Conservation (phyloP, 73 alveolate genomes). For the Paraurostyla sp. region DNA sequence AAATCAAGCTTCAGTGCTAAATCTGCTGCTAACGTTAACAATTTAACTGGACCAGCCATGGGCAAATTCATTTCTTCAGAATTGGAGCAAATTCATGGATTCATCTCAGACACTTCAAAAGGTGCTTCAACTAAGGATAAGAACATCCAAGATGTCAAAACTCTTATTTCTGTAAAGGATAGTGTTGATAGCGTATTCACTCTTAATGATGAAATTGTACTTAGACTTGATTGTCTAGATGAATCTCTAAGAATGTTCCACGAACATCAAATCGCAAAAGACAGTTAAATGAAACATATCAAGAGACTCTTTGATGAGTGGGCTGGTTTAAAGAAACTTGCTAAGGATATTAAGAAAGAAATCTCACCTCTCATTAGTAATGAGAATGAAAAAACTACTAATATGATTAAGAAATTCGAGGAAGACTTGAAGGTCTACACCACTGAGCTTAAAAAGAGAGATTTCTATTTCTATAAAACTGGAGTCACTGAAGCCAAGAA, state of each 20-base stretch:
- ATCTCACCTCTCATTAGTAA: conserved; percentile 94
- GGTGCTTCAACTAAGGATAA: conserved; percentile 87
- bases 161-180: conserved; percentile 85
- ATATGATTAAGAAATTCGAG: conserved; percentile 96
- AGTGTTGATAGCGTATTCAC: conserved; percentile 80
- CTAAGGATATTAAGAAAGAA: conserved; percentile 94
- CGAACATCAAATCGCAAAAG: conserved; percentile 85
- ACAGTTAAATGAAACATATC: conserved; percentile 81
- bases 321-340: conserved; percentile 90
- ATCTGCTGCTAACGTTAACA: conserved; percentile 88
- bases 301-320: conserved; percentile 88
- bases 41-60: conserved; percentile 95
- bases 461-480: conserved; percentile 93
- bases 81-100: conserved; percentile 80
- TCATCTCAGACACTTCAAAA: conserved; percentile 81
- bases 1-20: conserved; percentile 90
- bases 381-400: conserved; percentile 95
- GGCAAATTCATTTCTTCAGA: conserved; percentile 85
- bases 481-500: conserved; percentile 93
- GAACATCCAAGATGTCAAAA: conserved; percentile 88
- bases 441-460: conserved; percentile 94
- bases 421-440: conserved; percentile 95
- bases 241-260: conserved; percentile 86
- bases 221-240: conserved; percentile 87
- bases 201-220: conserved; percentile 83